phyloP scores from a whole-genome alignment of 768 basidiomycete species.

The Ephemerocybe angulata region DNA sequence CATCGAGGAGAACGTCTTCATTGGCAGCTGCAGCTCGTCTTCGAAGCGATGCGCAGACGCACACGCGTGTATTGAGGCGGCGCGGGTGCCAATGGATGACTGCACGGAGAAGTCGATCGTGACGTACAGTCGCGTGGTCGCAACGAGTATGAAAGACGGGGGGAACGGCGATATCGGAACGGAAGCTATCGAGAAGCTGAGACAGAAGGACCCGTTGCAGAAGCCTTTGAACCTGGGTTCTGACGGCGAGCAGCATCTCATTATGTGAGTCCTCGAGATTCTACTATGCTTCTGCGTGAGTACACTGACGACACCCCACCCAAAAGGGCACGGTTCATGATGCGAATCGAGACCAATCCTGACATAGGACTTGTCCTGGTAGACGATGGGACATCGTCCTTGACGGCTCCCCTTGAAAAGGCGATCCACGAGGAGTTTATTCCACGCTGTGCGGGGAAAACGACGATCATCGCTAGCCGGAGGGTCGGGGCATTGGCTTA shows the following conservation, averaged over 20 bases:
- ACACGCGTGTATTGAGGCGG: no score
- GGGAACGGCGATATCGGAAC: conserved; percentile 24
- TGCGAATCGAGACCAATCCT: conserved; percentile 25
- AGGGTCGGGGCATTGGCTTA: conserved; percentile 39
- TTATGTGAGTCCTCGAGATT: conserved; percentile 32
- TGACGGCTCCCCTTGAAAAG: conserved; percentile 48
- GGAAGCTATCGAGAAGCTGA: conserved; percentile 27
- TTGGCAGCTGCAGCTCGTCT: no score
- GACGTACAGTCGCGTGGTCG: conserved; percentile 25
- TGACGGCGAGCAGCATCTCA: conserved; percentile 39
- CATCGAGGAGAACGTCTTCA: conserved; percentile 29
- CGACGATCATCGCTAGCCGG: conserved; percentile 49
- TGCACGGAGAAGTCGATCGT: conserved; percentile 33
- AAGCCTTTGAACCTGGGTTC: conserved; percentile 25
- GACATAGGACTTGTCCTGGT: conserved; percentile 42
- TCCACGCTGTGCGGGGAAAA: conserved; percentile 36
- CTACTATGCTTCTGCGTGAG: background rate
- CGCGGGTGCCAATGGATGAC: no score
- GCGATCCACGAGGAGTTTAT: conserved; percentile 37
- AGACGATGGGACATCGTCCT: conserved; percentile 49
- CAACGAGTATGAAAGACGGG: conserved; percentile 26
- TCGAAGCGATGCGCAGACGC: no score
- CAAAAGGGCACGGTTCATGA: conserved; percentile 42
- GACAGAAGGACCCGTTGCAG: conserved; percentile 13
- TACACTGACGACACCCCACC: background rate